A percentile compares a stretch with the other conserved stretches of the same genome.
These are phyloP conservation scores for Entamoeba dispar DNA, from an alignment of 208 protist species.

Conservation along the genomic window DNA sequence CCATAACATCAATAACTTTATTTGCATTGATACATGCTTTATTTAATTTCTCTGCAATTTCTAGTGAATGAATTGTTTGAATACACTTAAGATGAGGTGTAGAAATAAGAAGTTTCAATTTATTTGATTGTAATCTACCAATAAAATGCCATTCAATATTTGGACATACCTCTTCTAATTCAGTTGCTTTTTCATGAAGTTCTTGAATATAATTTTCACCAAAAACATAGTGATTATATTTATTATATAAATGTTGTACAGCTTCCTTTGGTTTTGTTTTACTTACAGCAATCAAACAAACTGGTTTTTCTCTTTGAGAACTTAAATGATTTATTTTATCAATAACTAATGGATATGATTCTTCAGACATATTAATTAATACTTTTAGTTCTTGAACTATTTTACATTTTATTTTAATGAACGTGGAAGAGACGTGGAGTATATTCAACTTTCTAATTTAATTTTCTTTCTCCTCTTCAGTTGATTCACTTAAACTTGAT, in stretches of 20 bases:
- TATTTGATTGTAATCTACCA: slow-evolving; percentile 83
- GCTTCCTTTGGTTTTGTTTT: slow-evolving; percentile 42
- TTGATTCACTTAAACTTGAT: too few relatives aligned
- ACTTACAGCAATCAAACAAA: slow-evolving; percentile 41
- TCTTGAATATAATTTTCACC: slow-evolving; percentile 88
- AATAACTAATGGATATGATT: too few relatives aligned
- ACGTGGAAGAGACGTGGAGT: too few relatives aligned
- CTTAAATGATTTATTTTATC: too few relatives aligned
- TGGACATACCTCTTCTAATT: slow-evolving; percentile 15
- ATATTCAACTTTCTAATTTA: too few relatives aligned
- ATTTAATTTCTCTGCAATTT: slow-evolving; percentile 61
- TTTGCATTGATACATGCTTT: slow-evolving; percentile 21
- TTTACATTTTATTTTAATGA: too few relatives aligned
- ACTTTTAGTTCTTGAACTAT: too few relatives aligned
- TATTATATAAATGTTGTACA: slow-evolving; percentile 32
- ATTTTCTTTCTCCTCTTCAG: too few relatives aligned
- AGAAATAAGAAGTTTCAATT: slow-evolving; percentile 56
- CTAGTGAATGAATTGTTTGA: slow-evolving; percentile 62
- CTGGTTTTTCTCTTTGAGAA: too few relatives aligned
- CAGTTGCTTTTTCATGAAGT: slow-evolving; percentile 52
- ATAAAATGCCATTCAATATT: slow-evolving; percentile 86
- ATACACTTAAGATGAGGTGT: slow-evolving; percentile 48
- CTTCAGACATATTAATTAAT: too few relatives aligned
- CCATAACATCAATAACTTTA: slow-evolving; percentile 45
- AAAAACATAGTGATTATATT: slow-evolving; percentile 47